These are phyloP conservation scores for Nematocida minor DNA, from an alignment of 371 early-diverging fungal species.

Conservation along the genomic window DNA sequence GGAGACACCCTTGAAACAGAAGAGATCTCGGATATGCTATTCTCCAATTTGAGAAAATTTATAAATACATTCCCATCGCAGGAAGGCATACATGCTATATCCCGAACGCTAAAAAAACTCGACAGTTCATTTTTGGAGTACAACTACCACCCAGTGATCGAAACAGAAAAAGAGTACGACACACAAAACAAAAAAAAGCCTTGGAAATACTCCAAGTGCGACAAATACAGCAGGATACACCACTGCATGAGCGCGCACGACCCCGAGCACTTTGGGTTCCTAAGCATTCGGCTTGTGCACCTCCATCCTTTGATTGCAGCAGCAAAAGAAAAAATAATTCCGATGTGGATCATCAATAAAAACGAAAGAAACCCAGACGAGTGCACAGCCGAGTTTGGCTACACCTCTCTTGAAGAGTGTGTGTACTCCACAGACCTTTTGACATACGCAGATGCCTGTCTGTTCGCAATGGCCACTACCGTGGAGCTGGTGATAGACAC, in stretches of 20 bases:
- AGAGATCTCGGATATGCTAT: not conserved
- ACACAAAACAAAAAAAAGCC: not conserved
- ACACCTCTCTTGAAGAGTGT: not conserved
- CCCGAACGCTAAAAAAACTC: not conserved
- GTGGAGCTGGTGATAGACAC: not conserved
- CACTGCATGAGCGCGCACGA: slow-evolving; percentile 8
- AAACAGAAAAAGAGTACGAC: not conserved
- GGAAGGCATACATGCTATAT: not conserved
- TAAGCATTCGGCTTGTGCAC: not conserved
- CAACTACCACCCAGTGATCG: not conserved
- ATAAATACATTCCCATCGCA: not conserved
- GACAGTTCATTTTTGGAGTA: not conserved
- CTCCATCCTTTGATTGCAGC: not conserved
- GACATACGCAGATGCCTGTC: not conserved
- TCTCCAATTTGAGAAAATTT: not conserved
- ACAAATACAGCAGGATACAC: slow-evolving; percentile 9
- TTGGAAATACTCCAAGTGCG: not conserved
- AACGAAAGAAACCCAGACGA: not conserved
- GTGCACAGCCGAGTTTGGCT: slow-evolving; percentile 1
- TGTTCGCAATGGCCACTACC: not conserved
- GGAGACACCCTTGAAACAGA: not conserved
- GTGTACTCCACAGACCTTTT: not conserved
- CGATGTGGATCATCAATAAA: not conserved
- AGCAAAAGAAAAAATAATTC: not conserved
- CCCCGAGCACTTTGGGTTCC: not conserved